Conservation (phyloP, 305 asterid species). For the Rubia tinctorum region DNA sequence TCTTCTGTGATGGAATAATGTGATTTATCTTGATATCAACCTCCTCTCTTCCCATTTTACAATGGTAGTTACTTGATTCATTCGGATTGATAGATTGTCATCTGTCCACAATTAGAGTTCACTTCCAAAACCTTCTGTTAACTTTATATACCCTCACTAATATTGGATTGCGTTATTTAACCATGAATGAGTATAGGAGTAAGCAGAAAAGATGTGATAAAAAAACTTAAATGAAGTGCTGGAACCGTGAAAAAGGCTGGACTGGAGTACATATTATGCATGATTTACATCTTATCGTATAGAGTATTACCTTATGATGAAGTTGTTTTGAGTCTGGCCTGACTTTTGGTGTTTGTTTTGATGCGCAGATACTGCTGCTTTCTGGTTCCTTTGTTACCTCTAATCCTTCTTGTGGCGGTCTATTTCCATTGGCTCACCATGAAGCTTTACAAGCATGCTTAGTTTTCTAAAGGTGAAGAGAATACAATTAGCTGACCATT, state of each 20-base stretch:
- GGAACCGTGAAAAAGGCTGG: neutral
- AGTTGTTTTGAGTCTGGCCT: neutral
- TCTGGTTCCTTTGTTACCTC: conserved; percentile 64
- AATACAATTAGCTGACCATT: neutral
- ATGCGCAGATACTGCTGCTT: conserved; percentile 67
- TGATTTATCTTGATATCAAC: neutral
- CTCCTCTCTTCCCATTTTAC: neutral
- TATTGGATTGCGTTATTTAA: neutral
- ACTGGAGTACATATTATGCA: neutral
- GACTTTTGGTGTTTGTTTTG: neutral
- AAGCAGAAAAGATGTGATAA: neutral
- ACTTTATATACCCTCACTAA: too few relatives aligned
- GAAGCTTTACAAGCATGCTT: conserved; percentile 82
- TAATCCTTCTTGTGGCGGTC: conserved; percentile 49
- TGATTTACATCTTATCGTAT: neutral
- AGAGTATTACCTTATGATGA: neutral
- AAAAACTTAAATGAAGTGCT: neutral
- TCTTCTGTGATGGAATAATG: neutral
- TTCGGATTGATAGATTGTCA: neutral
- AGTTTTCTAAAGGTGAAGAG: neutral
- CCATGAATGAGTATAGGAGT: too few relatives aligned
- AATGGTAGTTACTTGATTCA: neutral
- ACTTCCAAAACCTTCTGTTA: too few relatives aligned
- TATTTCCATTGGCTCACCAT: conserved; percentile 79
- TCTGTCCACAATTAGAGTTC: too few relatives aligned